Evolutionary conservation across 225 moss, liverwort and hornwort genomes (phyloP).

Genomic region (Asterella californica): DNA sequence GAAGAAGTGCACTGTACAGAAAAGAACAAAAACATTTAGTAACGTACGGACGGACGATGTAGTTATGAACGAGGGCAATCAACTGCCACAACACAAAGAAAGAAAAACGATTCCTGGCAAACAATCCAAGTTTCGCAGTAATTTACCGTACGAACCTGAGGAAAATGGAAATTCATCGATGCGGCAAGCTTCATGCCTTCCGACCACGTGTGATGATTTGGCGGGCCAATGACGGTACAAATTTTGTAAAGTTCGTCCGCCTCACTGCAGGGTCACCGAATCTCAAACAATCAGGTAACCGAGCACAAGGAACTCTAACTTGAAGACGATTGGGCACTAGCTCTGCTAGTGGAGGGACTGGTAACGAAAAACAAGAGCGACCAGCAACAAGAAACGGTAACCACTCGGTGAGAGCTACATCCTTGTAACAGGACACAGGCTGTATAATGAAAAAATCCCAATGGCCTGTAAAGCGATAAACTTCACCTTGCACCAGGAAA

Average conservation of each 20-base stretch:
- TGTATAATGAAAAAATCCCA: too few species aligned
- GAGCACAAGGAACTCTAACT: not conserved
- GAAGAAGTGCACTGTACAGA: constrained; percentile 52
- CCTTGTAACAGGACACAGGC: not conserved
- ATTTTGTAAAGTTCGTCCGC: constrained; percentile 70
- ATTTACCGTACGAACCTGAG: constrained; percentile 45
- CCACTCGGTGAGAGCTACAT: not conserved
- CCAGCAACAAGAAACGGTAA: not conserved
- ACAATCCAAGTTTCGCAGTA: too few species aligned
- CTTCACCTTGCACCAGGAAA: constrained; percentile 81
- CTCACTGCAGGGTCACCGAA: constrained; percentile 28
- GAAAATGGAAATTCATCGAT: constrained; percentile 61
- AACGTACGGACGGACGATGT: too few species aligned
- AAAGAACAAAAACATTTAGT: constrained; percentile 1
- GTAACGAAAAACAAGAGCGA: too few species aligned
- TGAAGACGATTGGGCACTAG: not conserved
- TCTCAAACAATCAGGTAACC: not conserved
- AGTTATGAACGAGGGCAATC: too few species aligned
- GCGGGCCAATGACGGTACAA: constrained; percentile 64
- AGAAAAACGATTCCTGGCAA: too few species aligned
- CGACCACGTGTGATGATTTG: constrained; percentile 64
- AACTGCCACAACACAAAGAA: too few species aligned
- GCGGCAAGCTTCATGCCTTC: constrained; percentile 78
- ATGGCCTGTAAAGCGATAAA: not conserved
- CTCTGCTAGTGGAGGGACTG: too few species aligned